Evolutionary conservation across 2,329 filamentous ascomycete genomes (phyloP), one percentile per base, ranked within the genome.

Genomic region (Scedosporium boydii): DNA sequence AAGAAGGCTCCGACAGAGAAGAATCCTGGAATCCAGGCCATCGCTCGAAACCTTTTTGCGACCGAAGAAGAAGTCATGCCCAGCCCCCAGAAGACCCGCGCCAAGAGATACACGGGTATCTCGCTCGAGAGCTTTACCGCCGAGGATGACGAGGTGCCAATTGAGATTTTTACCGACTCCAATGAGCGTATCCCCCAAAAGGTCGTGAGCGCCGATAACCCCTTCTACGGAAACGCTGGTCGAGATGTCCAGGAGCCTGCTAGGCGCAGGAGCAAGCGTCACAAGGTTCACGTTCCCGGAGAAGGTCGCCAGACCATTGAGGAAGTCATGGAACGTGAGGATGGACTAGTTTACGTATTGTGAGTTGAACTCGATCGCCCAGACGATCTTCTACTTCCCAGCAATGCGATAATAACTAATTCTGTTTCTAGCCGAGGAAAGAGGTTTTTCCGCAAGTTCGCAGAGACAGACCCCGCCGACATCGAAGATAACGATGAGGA

Each of bases 341-440:
- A 93, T 72, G 90, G 90, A 64, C 81, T 91, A 70, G 78, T 92
- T 65, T 91, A 87, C 68, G 82, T 87, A 12, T 93, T 93, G 89
- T 92, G 81, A 82, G 89, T 87, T 55, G 55, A 27, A 21, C 5
- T 6, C 14, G 12, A 44, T 23, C 26, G 1, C 34, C 42, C 42
- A 7, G 27, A 34, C 26, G 12, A 48, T 27, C 14, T 12, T 51
- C 29, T 23, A 23, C 18, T 38, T 9, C 21, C 12, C 59, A 38
- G 6, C n/a, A 42, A 7, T 42, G 38, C 16, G 7, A 21, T 21
- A 9, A n/a, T 26, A 12, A 62, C 69, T 73, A 72, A 73, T 65
- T 58, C 59, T 63, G 58, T 58, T 59, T 61, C 23, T 65, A 92
- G 89, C 79, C 90, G 90, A 68, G 90, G 90, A 71, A 91, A 89